phyloP scores from a whole-genome alignment of 257 asterid species.

The Cynanchum wilfordii region DNA sequence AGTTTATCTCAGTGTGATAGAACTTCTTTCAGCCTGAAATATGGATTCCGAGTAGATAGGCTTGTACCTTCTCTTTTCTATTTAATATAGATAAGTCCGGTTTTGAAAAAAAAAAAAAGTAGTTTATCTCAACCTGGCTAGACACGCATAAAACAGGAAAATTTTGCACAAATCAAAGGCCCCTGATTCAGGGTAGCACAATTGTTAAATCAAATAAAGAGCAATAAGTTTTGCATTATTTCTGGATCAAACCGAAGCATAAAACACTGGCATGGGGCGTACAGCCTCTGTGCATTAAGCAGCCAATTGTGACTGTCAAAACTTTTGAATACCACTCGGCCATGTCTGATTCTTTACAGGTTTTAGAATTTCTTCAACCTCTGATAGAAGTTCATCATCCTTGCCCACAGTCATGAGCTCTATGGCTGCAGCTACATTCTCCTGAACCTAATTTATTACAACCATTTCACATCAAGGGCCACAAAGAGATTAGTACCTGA shows the following conservation, averaged over 20 bases:
- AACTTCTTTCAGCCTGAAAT: too few species aligned
- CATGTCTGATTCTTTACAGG: constrained; percentile 90
- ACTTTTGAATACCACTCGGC: constrained; percentile 81
- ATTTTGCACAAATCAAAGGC: not conserved
- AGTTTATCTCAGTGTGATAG: not conserved
- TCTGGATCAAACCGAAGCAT: not conserved
- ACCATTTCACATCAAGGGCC: not conserved
- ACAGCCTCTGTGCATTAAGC: not conserved
- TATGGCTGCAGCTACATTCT: constrained; percentile 70
- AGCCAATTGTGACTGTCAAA: constrained; percentile 22
- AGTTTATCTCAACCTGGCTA: not conserved
- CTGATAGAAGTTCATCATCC: constrained; percentile 53
- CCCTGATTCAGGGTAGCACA: not conserved
- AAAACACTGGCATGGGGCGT: not conserved
- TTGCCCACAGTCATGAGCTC: constrained; percentile 51
- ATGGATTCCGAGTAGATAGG: too few species aligned
- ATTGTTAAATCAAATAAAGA: not conserved
- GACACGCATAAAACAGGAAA: not conserved
- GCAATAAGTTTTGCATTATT: not conserved
- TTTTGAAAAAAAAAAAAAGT: too few species aligned
- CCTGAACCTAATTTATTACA: constrained; percentile 56
- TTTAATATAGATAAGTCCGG: too few species aligned
- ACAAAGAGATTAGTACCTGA: not conserved
- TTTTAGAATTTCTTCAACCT: constrained; percentile 57
- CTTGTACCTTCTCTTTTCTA: too few species aligned